Conservation (phyloP, 768 basidiomycete genomes). For the Tephrocybe sp. region DNA sequence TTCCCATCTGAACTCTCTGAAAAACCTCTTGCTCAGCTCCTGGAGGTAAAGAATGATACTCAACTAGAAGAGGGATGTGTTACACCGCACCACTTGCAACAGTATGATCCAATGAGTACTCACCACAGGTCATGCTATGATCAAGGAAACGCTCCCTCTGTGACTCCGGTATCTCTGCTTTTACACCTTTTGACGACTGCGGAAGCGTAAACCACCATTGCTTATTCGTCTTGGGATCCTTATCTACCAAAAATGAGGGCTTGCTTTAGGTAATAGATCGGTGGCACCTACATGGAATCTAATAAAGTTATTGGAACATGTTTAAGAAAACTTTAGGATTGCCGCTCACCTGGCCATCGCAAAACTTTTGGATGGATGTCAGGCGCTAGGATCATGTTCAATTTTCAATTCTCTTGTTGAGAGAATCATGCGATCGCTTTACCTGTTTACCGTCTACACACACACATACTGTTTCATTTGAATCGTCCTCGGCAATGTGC, state of each 20-base stretch:
- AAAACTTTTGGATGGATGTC: conserved; percentile 77
- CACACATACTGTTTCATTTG: conserved; percentile 54
- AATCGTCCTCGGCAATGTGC: conserved; percentile 38
- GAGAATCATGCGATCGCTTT: conserved; percentile 34
- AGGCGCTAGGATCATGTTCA: conserved; percentile 46
- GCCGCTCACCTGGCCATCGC: conserved; percentile 64
- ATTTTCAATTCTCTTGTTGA: neutral
- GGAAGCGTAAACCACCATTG: conserved; percentile 62
- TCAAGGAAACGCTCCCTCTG: conserved; percentile 51
- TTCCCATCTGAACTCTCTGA: conserved; percentile 80
- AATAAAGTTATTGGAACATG: neutral
- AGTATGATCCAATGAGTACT: conserved; percentile 20
- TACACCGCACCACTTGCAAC: neutral
- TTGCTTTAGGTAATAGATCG: neutral
- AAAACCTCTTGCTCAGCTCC: conserved; percentile 76
- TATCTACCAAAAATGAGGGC: conserved; percentile 38
- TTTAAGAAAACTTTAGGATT: neutral
- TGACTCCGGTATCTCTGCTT: conserved; percentile 51
- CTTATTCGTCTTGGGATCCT: conserved; percentile 56
- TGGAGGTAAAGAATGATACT: conserved; percentile 58
- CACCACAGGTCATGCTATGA: conserved; percentile 71
- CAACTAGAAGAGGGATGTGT: no score
- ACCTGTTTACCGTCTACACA: conserved; percentile 88
- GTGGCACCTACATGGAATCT: conserved; percentile 22
- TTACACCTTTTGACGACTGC: conserved; percentile 39